These are phyloP conservation scores for Blastobotrys attinorum DNA, from an alignment of 805 yeast species.

Conservation along the genomic window DNA sequence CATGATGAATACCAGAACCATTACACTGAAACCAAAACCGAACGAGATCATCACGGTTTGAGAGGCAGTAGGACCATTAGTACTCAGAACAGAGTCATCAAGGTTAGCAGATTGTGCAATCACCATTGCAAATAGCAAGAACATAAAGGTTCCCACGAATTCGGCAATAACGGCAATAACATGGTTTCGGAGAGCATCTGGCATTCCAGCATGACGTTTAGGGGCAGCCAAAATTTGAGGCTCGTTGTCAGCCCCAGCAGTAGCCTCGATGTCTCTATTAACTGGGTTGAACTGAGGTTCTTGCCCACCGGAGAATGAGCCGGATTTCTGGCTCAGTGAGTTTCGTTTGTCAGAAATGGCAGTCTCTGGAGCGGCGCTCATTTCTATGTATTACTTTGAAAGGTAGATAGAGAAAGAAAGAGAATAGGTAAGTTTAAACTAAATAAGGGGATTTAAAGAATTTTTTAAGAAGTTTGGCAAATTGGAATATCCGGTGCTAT, in stretches of 20 bases:
- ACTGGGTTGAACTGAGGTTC: no score
- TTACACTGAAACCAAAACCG: constrained; percentile 82
- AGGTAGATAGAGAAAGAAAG: no score
- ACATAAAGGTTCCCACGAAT: constrained; percentile 78
- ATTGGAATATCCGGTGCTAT: no score
- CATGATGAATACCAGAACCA: constrained; percentile 61
- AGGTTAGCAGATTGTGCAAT: constrained; percentile 80
- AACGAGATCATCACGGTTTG: constrained; percentile 54
- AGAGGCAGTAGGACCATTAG: constrained; percentile 36
- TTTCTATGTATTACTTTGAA: no score
- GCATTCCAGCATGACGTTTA: constrained; percentile 28
- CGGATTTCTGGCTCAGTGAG: no score
- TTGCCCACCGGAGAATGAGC: no score
- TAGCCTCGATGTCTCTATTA: no score
- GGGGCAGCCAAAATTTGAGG: not conserved
- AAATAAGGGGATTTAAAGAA: no score
- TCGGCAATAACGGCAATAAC: constrained; percentile 67
- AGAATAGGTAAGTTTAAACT: no score
- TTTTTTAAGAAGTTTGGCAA: no score
- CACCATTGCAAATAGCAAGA: constrained; percentile 71
- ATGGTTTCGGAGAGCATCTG: constrained; percentile 48
- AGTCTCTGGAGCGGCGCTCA: no score
- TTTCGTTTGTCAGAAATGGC: no score
- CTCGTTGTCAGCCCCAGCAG: not conserved
- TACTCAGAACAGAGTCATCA: constrained; percentile 29